Base-by-base conservation (phyloP, 2,329 filamentous ascomycete genomes). In the Uncinocarpus reesii region DNA sequence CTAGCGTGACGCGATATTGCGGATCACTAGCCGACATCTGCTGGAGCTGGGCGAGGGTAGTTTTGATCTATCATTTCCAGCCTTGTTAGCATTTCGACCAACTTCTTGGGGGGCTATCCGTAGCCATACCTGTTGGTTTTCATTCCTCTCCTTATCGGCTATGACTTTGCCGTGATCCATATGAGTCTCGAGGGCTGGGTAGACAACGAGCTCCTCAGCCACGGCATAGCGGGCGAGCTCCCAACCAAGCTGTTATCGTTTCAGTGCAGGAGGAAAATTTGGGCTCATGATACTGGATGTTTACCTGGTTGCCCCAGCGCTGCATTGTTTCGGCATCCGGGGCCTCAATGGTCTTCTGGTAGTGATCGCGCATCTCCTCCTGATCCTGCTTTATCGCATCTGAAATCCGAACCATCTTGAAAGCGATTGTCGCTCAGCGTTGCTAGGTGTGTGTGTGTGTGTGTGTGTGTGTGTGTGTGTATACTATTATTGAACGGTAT, bases 131-230 rank as follows among this genome's bases (percentile, higher is more conserved):
- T 55, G 29, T 26, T 53, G 32, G 31, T 55, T 53, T 35, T 56
- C 47, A 16, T 43, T 32, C 10, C 53, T 42, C 37, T 56, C 51
- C 34, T 53, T 67, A 11, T 74, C 68, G 0, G 73, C 71, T 53
- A 74, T 59, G 1, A 59, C 53, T 28, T 66, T 63, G 38, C 75
- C 74, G 1, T 63, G 58, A 1, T 65, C 60, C 15, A 78, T 53
- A 47, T 74, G 59, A 49, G 71, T 69, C 55, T 77, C 72, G 15
- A 79, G 62, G 1, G 71, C 74, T 0, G 76, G 76, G 51, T 78
- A 78, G 0, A 79, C 63, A 7, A 79, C 63, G 46, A 76, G 57
- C 53, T 77, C 74, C 51, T 77, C 72, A 7, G 68, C 71, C 43
- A 76, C 65, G 0, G 71, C 66, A 56, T 77, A 73, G 7, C 73